These are phyloP conservation scores for Scedosporium boydii DNA, from an alignment of 2,329 filamentous ascomycete species.

Conservation along the genomic window DNA sequence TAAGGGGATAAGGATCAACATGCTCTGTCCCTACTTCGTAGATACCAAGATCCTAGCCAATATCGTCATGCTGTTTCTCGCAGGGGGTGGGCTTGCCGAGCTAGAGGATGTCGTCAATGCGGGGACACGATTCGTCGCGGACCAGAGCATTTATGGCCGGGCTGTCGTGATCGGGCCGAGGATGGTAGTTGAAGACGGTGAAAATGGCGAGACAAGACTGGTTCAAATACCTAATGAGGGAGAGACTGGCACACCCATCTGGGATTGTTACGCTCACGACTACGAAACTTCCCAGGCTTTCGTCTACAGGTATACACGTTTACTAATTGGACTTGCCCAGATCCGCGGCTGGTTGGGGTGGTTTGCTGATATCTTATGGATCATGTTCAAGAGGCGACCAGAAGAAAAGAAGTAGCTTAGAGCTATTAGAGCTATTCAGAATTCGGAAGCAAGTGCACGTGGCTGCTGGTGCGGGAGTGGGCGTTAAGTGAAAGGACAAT, in stretches of 20 bases:
- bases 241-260: constrained; percentile 33
- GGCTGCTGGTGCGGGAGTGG: too few species aligned
- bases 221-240: background rate
- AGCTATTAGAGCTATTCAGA: too few species aligned
- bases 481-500: too few species aligned
- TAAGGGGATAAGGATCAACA: constrained; percentile 50
- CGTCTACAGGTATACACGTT: constrained; percentile 37
- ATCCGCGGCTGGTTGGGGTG: background rate
- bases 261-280: constrained; percentile 54
- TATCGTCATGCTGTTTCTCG: constrained; percentile 30
- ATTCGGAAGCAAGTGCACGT: too few species aligned
- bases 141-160: constrained; percentile 46
- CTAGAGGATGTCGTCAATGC: constrained; percentile 55
- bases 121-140: constrained; percentile 50
- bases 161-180: constrained; percentile 49
- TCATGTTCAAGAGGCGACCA: background rate
- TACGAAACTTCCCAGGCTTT: constrained; percentile 48
- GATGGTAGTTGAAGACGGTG: constrained; percentile 27
- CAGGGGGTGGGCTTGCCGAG: constrained; percentile 34
- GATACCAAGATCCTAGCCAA: constrained; percentile 37
- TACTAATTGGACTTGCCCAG: constrained; percentile 41
- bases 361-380: background rate
- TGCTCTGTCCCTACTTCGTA: constrained; percentile 58
- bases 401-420: background rate
- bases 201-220: constrained; percentile 17